These are phyloP conservation scores for Takashimella koratensis DNA, from an alignment of 1,284 basidiomycete species.

Conservation along the genomic window DNA sequence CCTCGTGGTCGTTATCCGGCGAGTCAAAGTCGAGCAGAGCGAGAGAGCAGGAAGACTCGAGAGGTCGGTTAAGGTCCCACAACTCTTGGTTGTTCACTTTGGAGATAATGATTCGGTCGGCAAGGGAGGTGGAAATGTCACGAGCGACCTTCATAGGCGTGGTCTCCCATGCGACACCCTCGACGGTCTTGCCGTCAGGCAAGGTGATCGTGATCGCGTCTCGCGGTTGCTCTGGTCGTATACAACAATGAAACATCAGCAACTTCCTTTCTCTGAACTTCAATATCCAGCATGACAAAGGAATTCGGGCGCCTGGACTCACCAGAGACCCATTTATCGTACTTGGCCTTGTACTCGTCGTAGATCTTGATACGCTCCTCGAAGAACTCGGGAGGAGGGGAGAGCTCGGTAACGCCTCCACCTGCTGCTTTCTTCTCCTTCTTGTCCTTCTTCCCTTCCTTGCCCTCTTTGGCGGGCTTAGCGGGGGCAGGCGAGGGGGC, in stretches of 20 bases:
- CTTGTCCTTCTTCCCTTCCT: conserved; percentile 47
- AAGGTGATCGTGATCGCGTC: conserved; percentile 81
- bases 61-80: conserved; percentile 92
- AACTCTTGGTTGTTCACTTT: conserved; percentile 78
- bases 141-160: conserved; percentile 88
- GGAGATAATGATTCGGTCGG: conserved; percentile 87
- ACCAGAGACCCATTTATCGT: conserved; percentile 78
- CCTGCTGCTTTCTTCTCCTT: conserved; percentile 20
- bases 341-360: conserved; percentile 80
- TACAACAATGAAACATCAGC: background rate
- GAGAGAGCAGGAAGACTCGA: conserved; percentile 77
- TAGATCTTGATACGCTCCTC: conserved; percentile 87
- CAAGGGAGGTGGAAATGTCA: conserved; percentile 78
- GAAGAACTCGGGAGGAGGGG: conserved; percentile 82
- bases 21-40: conserved; percentile 93
- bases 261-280: background rate
- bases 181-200: conserved; percentile 77
- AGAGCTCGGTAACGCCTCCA: conserved; percentile 55
- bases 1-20: conserved; percentile 68
- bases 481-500: background rate
- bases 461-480: background rate
- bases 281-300: background rate
- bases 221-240: conserved; percentile 67
- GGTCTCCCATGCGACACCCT: conserved; percentile 93
- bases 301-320: conserved; percentile 4